Conservation (phyloP, 2,329 filamentous ascomycete species). For the Bipolaris bicolor region DNA sequence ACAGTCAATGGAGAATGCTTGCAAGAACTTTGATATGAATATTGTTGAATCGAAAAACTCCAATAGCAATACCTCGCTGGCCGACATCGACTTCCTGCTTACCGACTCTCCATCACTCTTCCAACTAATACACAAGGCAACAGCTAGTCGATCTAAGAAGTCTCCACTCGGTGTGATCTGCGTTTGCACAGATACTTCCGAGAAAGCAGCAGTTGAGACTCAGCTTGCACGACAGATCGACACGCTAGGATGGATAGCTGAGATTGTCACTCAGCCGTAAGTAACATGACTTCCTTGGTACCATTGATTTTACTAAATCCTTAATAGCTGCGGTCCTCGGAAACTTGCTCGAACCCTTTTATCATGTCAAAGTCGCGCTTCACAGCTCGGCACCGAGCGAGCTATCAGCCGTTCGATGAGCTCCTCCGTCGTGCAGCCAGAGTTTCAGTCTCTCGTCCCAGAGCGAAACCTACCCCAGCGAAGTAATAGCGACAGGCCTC, state of each 20-base stretch:
- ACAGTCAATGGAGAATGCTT: conserved; percentile 34
- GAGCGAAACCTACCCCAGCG: conserved; percentile 24
- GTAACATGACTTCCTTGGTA: conserved; percentile 1
- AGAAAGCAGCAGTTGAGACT: conserved; percentile 33
- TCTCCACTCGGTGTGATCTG: conserved; percentile 34
- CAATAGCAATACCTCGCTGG: conserved; percentile 18
- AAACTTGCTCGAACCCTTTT: conserved; percentile 34
- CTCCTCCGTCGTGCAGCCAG: conserved; percentile 8
- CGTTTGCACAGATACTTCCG: conserved; percentile 36
- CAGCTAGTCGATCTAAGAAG: conserved; percentile 20
- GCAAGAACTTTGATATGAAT: conserved; percentile 33
- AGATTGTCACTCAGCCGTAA: conserved; percentile 39
- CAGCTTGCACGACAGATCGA: conserved; percentile 31
- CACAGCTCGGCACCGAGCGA: conserved; percentile 20
- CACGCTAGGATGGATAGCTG: conserved; percentile 33
- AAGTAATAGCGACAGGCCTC: conserved; percentile 32
- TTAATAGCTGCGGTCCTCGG: conserved; percentile 33
- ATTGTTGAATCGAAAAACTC: conserved; percentile 17
- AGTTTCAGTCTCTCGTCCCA: conserved; percentile 18
- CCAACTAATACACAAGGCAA: conserved; percentile 24
- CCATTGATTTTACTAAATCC: not conserved
- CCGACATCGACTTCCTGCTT: conserved; percentile 32
- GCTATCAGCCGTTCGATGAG: conserved; percentile 28
- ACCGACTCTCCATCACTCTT: conserved; percentile 36
- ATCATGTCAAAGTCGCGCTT: conserved; percentile 29